Percentiles rank a stretch among this genome's conserved stretches.
These are phyloP conservation scores for Chrysanthemum makinoi DNA, from an alignment of 129 eudicot species.

Conservation along the genomic window DNA sequence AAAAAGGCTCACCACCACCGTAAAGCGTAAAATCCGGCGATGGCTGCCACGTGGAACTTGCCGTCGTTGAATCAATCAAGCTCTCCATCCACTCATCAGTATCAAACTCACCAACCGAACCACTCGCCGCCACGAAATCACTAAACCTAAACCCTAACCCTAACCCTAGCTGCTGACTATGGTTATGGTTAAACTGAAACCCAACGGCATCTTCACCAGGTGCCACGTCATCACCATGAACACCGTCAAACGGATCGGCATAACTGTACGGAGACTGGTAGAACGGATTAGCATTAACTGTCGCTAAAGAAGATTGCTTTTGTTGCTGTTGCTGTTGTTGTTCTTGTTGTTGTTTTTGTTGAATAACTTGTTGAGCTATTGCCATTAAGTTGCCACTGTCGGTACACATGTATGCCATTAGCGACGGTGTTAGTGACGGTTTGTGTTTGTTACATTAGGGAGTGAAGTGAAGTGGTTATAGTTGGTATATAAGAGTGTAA, in stretches of 20 bases:
- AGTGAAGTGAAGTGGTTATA: not conserved
- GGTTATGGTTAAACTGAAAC: slow-evolving; percentile 65
- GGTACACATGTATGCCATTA: slow-evolving; percentile 93
- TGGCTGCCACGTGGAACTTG: slow-evolving; percentile 67
- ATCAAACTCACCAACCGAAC: slow-evolving; percentile 69
- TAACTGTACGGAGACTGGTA: slow-evolving; percentile 47
- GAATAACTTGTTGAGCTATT: slow-evolving; percentile 93
- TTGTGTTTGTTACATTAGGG: slow-evolving; percentile 35
- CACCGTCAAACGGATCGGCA: slow-evolving; percentile 66
- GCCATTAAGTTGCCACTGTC: slow-evolving; percentile 99
- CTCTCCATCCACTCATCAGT: slow-evolving; percentile 99
- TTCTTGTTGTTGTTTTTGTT: slow-evolving; percentile 91
- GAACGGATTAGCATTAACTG: slow-evolving; percentile 42
- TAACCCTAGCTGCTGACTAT: slow-evolving; percentile 39
- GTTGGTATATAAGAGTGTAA: slow-evolving; percentile 5
- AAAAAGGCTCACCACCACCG: slow-evolving; percentile 57
- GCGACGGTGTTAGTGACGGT: slow-evolving; percentile 10
- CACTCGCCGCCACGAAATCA: slow-evolving; percentile 63
- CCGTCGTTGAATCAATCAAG: slow-evolving; percentile 70
- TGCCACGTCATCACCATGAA: slow-evolving; percentile 28
- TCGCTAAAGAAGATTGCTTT: slow-evolving; percentile 30
- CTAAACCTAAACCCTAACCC: slow-evolving; percentile 67
- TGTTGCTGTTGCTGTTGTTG: slow-evolving; percentile 51
- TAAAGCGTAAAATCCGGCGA: slow-evolving; percentile 55
- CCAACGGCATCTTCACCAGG: slow-evolving; percentile 40